Evolutionary conservation across 345 rosid species (phyloP), one percentile per base, ranked within the genome.

Genomic region (Gynandropsis gynandra): DNA sequence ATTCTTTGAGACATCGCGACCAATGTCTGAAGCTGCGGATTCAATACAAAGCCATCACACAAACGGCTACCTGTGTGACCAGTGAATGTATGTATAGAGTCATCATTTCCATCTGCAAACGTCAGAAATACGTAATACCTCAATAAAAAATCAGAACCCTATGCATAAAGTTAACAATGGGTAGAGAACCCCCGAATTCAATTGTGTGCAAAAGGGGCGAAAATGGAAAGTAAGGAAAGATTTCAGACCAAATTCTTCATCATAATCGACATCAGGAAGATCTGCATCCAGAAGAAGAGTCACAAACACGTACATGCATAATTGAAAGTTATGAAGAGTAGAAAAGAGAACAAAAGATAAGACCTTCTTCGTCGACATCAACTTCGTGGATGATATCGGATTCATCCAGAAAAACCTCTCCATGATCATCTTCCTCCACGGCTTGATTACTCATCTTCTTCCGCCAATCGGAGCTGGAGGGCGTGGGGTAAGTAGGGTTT

Each of bases 51-150:
- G 1, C 9, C 7, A 42, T n/a, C 9, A 42, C 1, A 16, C 8
- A 33, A 48, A 40, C 33, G 0, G 19, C 59, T 64, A 86, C 98
- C 88, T 11, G 78, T 71, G 38, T 90, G 96, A 45, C 95, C 98
- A 0, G 96, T 82, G 73, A 90, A 90, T 37, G 76, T 80, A 68
- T 87, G 98, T 69, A 82, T 14, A 1, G 98, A 87, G 64, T 87
- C 98, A 72, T 89, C 97, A 32, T 65, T 58, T 43, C 78, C 89
- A 24, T 81, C 92, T 83, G 69, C 13, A 42, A 62, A 49, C 3
- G 11, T 10, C 13, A 42, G 4, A 31, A 5, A 33, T 31, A 56
- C 36, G 47, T n/a, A n/a, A n/a, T n/a, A n/a, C n/a, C n/a, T n/a
- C n/a, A n/a, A n/a, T n/a, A 13, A 59, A 8, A 42, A 17, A 14